phyloP scores from a whole-genome alignment of 2,329 filamentous ascomycete genomes.

The Cladosporium sp. region DNA sequence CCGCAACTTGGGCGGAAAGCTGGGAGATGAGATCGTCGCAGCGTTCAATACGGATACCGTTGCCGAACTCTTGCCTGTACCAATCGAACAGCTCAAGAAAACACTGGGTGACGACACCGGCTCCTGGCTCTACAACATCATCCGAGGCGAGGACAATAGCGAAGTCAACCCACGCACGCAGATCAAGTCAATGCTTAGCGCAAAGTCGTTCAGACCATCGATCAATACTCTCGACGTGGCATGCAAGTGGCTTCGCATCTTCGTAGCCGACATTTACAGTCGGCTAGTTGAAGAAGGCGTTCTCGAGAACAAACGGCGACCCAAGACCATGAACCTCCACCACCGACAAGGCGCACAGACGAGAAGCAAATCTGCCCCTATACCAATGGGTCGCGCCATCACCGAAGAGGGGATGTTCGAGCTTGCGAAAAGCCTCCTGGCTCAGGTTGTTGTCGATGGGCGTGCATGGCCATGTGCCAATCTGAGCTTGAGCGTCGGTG shows the following conservation, averaged over 20 bases:
- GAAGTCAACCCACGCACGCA: conserved; percentile 88
- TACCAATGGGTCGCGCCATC: conserved; percentile 69
- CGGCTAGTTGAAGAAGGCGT: conserved; percentile 88
- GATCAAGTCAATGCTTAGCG: conserved; percentile 96
- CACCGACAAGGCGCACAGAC: conserved; percentile 70
- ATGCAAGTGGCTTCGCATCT: conserved; percentile 81
- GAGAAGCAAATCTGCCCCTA: conserved; percentile 69
- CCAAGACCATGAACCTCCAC: conserved; percentile 80
- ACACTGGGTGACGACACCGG: conserved; percentile 81
- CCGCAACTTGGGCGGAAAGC: conserved; percentile 87
- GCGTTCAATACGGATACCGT: conserved; percentile 77
- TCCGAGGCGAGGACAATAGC: conserved; percentile 79
- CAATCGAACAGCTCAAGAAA: conserved; percentile 70
- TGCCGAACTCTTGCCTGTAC: conserved; percentile 66
- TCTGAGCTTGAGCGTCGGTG: conserved; percentile 80
- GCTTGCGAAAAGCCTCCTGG: conserved; percentile 70
- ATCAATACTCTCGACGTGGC: conserved; percentile 77
- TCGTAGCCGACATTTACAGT: conserved; percentile 84
- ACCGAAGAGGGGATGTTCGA: conserved; percentile 70
- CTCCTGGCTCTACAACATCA: conserved; percentile 76
- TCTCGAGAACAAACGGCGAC: conserved; percentile 78
- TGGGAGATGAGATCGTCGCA: conserved; percentile 81
- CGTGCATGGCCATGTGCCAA: conserved; percentile 88
- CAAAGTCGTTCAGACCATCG: conserved; percentile 86
- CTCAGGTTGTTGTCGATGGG: conserved; percentile 73